Conservation (phyloP, 305 asterid species). For the Plantago lanceolata region DNA sequence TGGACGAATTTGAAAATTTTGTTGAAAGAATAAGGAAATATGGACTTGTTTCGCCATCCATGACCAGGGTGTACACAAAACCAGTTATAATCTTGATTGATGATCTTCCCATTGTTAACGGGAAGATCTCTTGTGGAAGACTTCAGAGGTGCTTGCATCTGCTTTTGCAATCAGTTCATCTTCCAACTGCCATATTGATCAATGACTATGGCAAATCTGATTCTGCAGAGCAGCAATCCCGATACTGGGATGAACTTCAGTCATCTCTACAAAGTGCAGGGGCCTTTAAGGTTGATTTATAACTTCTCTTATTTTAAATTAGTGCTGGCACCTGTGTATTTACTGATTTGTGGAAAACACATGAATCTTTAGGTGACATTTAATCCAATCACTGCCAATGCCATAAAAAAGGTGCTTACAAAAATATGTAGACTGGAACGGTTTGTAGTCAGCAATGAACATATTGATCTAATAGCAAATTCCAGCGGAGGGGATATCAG, state of each 20-base stretch:
- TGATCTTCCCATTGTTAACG: conserved; percentile 83
- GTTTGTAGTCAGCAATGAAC: conserved; percentile 54
- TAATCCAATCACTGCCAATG: conserved; percentile 72
- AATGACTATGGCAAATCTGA: conserved; percentile 65
- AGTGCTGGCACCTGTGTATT: conserved; percentile 14
- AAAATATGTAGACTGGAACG: conserved; percentile 66
- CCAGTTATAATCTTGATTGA: conserved; percentile 70
- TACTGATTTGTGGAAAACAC: conserved; percentile 23
- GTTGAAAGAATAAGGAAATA: conserved; percentile 82
- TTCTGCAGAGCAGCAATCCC: conserved; percentile 50
- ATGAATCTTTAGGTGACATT: conserved; percentile 58
- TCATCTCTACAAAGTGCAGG: conserved; percentile 72
- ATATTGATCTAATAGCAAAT: conserved; percentile 65
- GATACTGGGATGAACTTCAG: conserved; percentile 84
- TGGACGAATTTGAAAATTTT: conserved; percentile 88
- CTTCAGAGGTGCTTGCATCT: conserved; percentile 70
- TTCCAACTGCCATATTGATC: conserved; percentile 81
- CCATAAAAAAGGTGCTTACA: conserved; percentile 61
- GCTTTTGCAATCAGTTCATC: conserved; percentile 68
- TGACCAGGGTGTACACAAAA: conserved; percentile 35
- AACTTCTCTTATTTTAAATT: conserved; percentile 19
- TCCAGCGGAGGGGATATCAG: conserved; percentile 90
- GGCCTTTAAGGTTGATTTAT: conserved; percentile 75
- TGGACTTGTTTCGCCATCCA: conserved; percentile 58
- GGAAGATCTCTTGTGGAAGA: conserved; percentile 55